Percentiles rank a stretch among this genome's conserved stretches.
These are phyloP conservation scores for Atkinsonella texensis DNA, from an alignment of 2,329 filamentous ascomycete species.

Conservation along the genomic window DNA sequence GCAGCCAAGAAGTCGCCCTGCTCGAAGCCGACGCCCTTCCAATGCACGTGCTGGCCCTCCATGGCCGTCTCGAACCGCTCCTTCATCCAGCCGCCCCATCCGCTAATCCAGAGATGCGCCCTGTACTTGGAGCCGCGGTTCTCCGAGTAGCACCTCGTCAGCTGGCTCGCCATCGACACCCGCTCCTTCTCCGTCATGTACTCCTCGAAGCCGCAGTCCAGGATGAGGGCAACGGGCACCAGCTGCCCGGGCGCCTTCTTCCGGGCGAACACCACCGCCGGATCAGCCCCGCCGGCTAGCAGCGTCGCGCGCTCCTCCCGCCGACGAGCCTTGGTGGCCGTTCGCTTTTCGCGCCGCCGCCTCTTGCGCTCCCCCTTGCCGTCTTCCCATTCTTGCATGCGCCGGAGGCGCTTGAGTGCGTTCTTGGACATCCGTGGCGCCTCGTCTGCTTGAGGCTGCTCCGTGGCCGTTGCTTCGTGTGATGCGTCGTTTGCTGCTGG, in stretches of 20 bases:
- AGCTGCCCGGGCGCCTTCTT: slow-evolving; percentile 32
- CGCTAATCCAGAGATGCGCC: slow-evolving; percentile 63
- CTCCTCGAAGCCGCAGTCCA: slow-evolving; percentile 88
- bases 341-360: slow-evolving; percentile 42
- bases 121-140: slow-evolving; percentile 60
- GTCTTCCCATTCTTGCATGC: slow-evolving; percentile 64
- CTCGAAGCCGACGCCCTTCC: slow-evolving; percentile 67
- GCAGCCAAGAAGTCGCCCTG: slow-evolving; percentile 63
- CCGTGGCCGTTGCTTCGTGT: neutral
- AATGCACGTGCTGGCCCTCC: slow-evolving; percentile 56
- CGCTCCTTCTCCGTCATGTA: slow-evolving; percentile 82
- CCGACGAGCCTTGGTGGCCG: slow-evolving; percentile 33
- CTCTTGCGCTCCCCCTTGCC: slow-evolving; percentile 46
- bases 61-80: slow-evolving; percentile 71
- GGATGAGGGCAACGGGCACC: slow-evolving; percentile 66
- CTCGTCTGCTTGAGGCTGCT: neutral
- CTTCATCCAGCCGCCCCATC: slow-evolving; percentile 64
- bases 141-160: slow-evolving; percentile 82
- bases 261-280: slow-evolving; percentile 20
- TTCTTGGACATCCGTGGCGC: slow-evolving; percentile 59
- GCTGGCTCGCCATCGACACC: slow-evolving; percentile 69
- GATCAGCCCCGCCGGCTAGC: slow-evolving; percentile 35
- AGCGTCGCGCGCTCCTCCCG: slow-evolving; percentile 37
- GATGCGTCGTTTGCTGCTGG: neutral
- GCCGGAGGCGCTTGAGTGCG: slow-evolving; percentile 67